Conservation (phyloP, 2,329 filamentous ascomycete genomes). For the Neoascochyta sp. region DNA sequence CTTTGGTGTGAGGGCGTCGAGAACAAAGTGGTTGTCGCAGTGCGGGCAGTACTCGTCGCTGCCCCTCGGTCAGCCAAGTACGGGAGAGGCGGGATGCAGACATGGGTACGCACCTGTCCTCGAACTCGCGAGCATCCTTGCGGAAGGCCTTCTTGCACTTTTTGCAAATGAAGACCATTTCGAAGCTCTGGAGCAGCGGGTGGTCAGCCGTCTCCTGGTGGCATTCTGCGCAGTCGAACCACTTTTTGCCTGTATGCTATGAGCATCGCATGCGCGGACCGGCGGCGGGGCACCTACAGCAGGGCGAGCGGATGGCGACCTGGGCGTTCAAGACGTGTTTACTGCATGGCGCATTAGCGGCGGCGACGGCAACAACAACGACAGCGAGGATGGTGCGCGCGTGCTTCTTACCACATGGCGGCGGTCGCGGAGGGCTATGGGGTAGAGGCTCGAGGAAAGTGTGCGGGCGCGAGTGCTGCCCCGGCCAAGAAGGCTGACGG, state of each 20-base stretch:
- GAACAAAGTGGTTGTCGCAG: constrained; percentile 97
- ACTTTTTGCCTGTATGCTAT: constrained; percentile 68
- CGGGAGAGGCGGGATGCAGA: not conserved
- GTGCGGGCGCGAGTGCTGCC: too few species aligned
- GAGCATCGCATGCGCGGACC: constrained; percentile 5
- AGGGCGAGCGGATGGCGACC: constrained; percentile 90
- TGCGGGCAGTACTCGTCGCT: constrained; percentile 98
- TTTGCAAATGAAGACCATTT: constrained; percentile 96
- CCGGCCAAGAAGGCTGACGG: too few species aligned
- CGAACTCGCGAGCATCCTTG: constrained; percentile 87
- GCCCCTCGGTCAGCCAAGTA: constrained; percentile 8
- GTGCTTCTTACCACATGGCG: too few species aligned
- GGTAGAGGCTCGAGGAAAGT: too few species aligned
- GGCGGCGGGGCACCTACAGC: constrained; percentile 62
- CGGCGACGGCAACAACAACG: too few species aligned
- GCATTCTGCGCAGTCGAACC: constrained; percentile 98
- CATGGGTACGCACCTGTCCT: constrained; percentile 60
- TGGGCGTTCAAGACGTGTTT: constrained; percentile 99
- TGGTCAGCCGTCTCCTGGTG: constrained; percentile 80
- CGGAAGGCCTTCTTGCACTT: constrained; percentile 99
- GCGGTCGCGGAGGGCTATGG: constrained; percentile 14
- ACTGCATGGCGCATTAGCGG: constrained; percentile 49
- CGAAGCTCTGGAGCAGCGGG: constrained; percentile 68
- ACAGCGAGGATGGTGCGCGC: constrained; percentile 9
- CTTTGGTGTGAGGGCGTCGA: constrained; percentile 83